These are phyloP conservation scores for Globisporangium irregulare DNA, from an alignment of 352 stramenopile species.

Conservation along the genomic window DNA sequence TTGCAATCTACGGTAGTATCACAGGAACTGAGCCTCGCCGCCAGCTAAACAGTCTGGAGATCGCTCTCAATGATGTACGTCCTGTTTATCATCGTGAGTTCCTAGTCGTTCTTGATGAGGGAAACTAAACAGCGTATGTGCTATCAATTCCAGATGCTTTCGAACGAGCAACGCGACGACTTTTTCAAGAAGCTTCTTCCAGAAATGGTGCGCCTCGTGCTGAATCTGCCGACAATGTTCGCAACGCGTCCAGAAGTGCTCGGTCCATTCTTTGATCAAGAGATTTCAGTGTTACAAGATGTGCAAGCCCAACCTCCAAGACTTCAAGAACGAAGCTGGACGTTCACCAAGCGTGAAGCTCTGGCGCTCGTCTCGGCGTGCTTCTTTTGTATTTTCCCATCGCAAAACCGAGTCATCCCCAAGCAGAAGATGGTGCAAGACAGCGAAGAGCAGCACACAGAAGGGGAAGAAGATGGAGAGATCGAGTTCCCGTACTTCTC, in stretches of 20 bases:
- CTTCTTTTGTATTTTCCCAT: slow-evolving; percentile 66
- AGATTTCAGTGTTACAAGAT: not conserved
- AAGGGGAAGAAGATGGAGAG: slow-evolving; percentile 2
- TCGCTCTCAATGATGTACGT: slow-evolving; percentile 34
- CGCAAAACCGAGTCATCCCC: slow-evolving; percentile 26
- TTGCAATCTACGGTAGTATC: slow-evolving; percentile 21
- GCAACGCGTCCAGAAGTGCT: slow-evolving; percentile 32
- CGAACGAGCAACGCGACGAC: slow-evolving; percentile 17
- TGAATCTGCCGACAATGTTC: slow-evolving; percentile 55
- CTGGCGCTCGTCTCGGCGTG: slow-evolving; percentile 48
- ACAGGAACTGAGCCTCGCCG: slow-evolving; percentile 24
- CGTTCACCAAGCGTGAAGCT: slow-evolving; percentile 44
- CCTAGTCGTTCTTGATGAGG: not conserved
- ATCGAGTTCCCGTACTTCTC: slow-evolving; percentile 57
- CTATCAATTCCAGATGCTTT: slow-evolving; percentile 33
- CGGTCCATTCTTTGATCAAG: slow-evolving; percentile 20
- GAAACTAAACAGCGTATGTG: not conserved
- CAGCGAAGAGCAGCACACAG: not conserved
- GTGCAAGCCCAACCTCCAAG: not conserved
- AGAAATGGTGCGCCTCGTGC: slow-evolving; percentile 42
- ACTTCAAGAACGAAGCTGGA: slow-evolving; percentile 23
- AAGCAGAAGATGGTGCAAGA: slow-evolving; percentile 12
- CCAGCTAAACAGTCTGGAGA: slow-evolving; percentile 37
- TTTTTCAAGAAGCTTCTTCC: slow-evolving; percentile 55
- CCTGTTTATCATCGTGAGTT: not conserved